Conservation (phyloP, 176 grass and related monocot genomes). For the Cenchrus fungigraminus region DNA sequence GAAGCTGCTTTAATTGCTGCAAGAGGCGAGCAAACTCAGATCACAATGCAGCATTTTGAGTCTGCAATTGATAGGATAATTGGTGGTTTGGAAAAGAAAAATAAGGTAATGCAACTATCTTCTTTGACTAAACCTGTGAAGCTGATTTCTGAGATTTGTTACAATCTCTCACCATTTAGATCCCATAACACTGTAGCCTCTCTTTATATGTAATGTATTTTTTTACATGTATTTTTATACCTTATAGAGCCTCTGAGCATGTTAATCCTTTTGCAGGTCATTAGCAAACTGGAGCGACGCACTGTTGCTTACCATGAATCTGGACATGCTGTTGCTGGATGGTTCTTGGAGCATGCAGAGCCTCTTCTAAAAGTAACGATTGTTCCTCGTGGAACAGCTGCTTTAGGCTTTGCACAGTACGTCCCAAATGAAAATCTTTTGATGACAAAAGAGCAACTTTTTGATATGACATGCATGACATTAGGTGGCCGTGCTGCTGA, state of each 20-base stretch:
- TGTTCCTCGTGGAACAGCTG: conserved; percentile 97
- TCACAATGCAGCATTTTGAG: conserved; percentile 94
- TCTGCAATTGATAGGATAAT: conserved; percentile 93
- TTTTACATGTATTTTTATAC: conserved; percentile 2
- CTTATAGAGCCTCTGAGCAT: conserved; percentile 17
- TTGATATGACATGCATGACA: conserved; percentile 99
- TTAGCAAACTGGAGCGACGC: conserved; percentile 90
- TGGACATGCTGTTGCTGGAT: conserved; percentile 89
- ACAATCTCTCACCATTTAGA: background rate
- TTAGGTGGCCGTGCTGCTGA: conserved; percentile 95
- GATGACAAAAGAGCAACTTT: conserved; percentile 98
- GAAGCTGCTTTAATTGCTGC: conserved; percentile 97
- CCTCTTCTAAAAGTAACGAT: conserved; percentile 98
- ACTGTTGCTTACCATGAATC: conserved; percentile 87
- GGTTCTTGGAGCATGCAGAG: conserved; percentile 98
- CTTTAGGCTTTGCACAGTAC: conserved; percentile 97
- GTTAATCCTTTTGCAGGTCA: conserved; percentile 58
- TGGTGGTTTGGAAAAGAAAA: conserved; percentile 97
- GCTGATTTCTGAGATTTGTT: background rate
- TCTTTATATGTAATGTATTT: background rate
- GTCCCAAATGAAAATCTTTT: conserved; percentile 93
- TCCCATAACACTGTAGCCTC: conserved; percentile 26
- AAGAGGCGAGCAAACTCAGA: conserved; percentile 59
- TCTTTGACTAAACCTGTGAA: background rate
- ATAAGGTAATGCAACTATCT: conserved; percentile 65